These are phyloP conservation scores for Benincasa hispida DNA, from an alignment of 306 rosid genomes.

Conservation along the genomic window DNA sequence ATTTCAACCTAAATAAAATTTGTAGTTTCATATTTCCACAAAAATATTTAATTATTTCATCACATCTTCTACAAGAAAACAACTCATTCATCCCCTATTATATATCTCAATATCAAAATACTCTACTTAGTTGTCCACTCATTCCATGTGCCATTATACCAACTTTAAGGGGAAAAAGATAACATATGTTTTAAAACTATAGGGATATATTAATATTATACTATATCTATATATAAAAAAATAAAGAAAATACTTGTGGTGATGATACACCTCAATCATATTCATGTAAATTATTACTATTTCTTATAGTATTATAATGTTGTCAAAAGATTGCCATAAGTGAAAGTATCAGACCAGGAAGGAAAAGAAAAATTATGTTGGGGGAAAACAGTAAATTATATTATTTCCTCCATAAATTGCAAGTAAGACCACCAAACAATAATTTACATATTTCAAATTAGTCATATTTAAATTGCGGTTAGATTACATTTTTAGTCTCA, in stretches of 20 bases:
- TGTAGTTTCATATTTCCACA: background rate
- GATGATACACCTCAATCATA: background rate
- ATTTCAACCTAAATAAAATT: too few relatives aligned
- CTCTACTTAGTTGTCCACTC: background rate
- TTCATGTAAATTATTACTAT: background rate
- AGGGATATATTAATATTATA: background rate
- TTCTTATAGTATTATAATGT: background rate
- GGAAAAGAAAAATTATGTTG: too few relatives aligned
- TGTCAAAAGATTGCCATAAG: background rate
- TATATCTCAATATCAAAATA: background rate
- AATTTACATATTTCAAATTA: too few relatives aligned
- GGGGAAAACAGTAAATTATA: too few relatives aligned
- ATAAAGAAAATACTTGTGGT: background rate
- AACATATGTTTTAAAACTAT: background rate
- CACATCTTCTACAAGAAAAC: background rate
- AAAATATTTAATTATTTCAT: background rate
- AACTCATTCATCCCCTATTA: background rate
- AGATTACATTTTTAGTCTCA: too few relatives aligned
- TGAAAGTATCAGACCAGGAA: too few relatives aligned
- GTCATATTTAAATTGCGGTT: too few relatives aligned
- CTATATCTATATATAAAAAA: too few relatives aligned
- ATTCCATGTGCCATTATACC: background rate
- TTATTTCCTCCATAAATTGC: too few relatives aligned
- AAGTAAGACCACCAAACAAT: too few relatives aligned
- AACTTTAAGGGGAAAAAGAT: background rate